These are phyloP conservation scores for Podaxis sp. DNA, from an alignment of 768 basidiomycete species.

Conservation along the genomic window DNA sequence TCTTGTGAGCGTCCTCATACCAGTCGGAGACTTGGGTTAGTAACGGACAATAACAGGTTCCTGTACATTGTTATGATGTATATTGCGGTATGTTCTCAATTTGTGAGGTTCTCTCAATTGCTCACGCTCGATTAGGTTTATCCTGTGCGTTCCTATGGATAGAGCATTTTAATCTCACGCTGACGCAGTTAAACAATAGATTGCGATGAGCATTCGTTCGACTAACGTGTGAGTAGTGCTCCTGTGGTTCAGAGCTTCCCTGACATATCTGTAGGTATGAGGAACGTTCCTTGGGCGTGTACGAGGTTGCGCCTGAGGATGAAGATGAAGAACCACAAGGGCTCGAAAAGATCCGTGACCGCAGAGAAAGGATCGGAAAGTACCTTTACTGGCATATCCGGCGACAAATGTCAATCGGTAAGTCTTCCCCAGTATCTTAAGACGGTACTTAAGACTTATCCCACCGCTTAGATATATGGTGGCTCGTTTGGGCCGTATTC, in stretches of 20 bases:
- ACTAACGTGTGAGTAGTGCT: slow-evolving; percentile 47
- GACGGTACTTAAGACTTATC: background rate
- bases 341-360: slow-evolving; percentile 26
- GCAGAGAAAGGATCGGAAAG: slow-evolving; percentile 40
- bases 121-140: slow-evolving; percentile 28
- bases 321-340: slow-evolving; percentile 44
- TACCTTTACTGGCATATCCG: slow-evolving; percentile 56
- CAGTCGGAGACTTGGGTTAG: background rate
- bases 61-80: slow-evolving; percentile 81
- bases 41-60: slow-evolving; percentile 33
- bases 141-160: slow-evolving; percentile 25
- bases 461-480: slow-evolving; percentile 62
- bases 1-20: slow-evolving; percentile 44
- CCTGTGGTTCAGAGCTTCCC: background rate
- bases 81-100: slow-evolving; percentile 39
- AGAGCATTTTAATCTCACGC: background rate
- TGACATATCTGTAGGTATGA: slow-evolving; percentile 43
- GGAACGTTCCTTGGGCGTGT: slow-evolving; percentile 66
- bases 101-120: background rate
- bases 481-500: slow-evolving; percentile 72
- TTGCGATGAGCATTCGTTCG: slow-evolving; percentile 61
- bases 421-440: slow-evolving; percentile 16
- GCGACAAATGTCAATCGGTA: slow-evolving; percentile 55
- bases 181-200: slow-evolving; percentile 22
- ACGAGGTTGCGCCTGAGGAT: slow-evolving; percentile 46